These are phyloP conservation scores for Coemansia sp. DNA, from an alignment of 192 early-diverging fungal species.

Conservation along the genomic window DNA sequence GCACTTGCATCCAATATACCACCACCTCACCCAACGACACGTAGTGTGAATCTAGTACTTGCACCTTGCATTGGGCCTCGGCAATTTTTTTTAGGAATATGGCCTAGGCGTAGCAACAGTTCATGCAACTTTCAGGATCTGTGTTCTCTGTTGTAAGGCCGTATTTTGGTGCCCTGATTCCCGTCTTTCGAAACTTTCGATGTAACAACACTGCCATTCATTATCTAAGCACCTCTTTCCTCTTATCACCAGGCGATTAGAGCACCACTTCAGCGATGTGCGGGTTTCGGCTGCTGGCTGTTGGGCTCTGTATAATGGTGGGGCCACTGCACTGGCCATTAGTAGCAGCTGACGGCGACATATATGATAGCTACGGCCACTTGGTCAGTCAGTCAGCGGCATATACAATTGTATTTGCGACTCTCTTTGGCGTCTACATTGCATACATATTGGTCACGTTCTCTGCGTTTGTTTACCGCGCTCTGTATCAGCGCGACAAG, in stretches of 20 bases:
- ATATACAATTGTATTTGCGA: conserved; percentile 14
- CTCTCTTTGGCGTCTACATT: conserved; percentile 10
- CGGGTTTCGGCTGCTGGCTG: background rate
- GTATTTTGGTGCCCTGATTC: no score
- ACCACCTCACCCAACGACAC: no score
- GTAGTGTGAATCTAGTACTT: no score
- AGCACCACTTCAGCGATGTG: background rate
- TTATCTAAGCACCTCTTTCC: background rate
- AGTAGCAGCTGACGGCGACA: background rate
- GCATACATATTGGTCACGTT: conserved; percentile 17
- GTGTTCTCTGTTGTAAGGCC: no score
- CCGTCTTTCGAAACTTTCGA: no score
- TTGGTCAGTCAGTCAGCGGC: background rate
- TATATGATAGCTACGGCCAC: background rate
- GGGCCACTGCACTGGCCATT: background rate
- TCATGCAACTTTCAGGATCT: no score
- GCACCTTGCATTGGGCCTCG: background rate
- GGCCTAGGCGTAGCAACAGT: no score
- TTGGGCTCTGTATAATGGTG: background rate
- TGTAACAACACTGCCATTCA: background rate
- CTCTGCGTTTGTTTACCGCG: conserved; percentile 23
- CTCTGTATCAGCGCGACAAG: conserved; percentile 19
- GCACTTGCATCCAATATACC: background rate
- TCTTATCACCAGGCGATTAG: background rate
- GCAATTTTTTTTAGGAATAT: background rate